Evolutionary conservation across 2,329 filamentous ascomycete species (phyloP).

Genomic region (Cercospora zeina): DNA sequence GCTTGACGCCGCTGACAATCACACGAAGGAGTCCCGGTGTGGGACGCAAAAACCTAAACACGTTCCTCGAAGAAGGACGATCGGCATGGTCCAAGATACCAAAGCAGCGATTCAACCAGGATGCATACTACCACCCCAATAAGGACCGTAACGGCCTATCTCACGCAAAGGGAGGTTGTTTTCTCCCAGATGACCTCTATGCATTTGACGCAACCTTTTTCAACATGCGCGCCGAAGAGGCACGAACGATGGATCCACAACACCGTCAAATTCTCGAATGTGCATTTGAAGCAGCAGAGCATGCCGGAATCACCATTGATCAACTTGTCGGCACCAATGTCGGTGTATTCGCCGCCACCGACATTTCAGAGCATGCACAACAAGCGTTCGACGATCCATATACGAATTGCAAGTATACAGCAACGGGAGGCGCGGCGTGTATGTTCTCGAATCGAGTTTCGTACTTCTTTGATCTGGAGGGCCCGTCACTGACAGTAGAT

Average conservation of each 20-base stretch:
- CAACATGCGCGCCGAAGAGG: slow-evolving; percentile 13
- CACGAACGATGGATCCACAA: slow-evolving; percentile 17
- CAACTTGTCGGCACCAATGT: slow-evolving; percentile 17
- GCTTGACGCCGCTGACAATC: no score
- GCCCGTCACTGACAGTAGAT: slow-evolving; percentile 24
- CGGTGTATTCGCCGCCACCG: slow-evolving; percentile 22
- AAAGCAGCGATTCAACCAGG: slow-evolving; percentile 28
- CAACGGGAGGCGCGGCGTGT: not conserved
- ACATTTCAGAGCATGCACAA: not conserved
- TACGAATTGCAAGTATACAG: not conserved
- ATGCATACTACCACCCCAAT: slow-evolving; percentile 27
- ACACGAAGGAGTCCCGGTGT: no score
- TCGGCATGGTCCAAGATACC: slow-evolving; percentile 21
- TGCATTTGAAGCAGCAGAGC: slow-evolving; percentile 10
- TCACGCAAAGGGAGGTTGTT: slow-evolving; percentile 11
- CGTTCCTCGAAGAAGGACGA: not conserved
- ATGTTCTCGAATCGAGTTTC: slow-evolving; percentile 29
- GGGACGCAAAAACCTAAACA: not conserved
- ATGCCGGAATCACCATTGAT: slow-evolving; percentile 46
- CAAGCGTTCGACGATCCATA: not conserved
- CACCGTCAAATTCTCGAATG: slow-evolving; percentile 20
- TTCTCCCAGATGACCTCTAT: slow-evolving; percentile 12
- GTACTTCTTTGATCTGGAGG: slow-evolving; percentile 25
- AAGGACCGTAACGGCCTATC: slow-evolving; percentile 7
- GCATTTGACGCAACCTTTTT: slow-evolving; percentile 20